Conservation (phyloP, 1,284 basidiomycete genomes). For the Amylostereum areolatum region DNA sequence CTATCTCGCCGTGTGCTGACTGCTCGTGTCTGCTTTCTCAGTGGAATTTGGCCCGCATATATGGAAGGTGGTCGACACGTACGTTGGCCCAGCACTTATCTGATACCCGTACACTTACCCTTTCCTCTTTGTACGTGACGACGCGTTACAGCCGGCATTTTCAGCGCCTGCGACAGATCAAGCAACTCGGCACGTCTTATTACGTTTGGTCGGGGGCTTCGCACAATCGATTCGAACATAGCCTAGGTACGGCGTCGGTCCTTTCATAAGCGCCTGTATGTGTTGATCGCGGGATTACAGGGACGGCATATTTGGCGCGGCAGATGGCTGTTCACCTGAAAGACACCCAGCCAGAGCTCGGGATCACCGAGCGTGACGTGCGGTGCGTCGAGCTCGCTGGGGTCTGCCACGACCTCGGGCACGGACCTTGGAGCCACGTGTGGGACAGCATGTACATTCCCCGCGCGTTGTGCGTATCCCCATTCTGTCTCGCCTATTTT, state of each 20-base stretch:
- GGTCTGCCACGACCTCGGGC: slow-evolving; percentile 67
- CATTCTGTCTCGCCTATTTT: not conserved
- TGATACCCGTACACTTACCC: not conserved
- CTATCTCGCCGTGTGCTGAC: no score
- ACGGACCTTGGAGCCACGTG: slow-evolving; percentile 72
- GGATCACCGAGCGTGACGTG: slow-evolving; percentile 61
- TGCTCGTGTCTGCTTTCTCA: not conserved
- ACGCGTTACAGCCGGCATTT: slow-evolving; percentile 52
- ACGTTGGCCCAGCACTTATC: slow-evolving; percentile 7
- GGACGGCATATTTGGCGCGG: slow-evolving; percentile 52
- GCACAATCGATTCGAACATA: slow-evolving; percentile 78
- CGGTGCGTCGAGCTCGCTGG: slow-evolving; percentile 66
- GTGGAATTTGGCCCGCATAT: slow-evolving; percentile 15
- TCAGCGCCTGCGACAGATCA: slow-evolving; percentile 66
- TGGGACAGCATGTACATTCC: slow-evolving; percentile 68
- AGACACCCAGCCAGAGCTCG: slow-evolving; percentile 52
- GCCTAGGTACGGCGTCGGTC: slow-evolving; percentile 44
- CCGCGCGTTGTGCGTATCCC: slow-evolving; percentile 38
- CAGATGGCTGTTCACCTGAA: slow-evolving; percentile 52
- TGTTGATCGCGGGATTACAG: not conserved
- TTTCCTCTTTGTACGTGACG: not conserved
- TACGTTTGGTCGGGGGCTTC: slow-evolving; percentile 72
- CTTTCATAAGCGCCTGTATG: slow-evolving; percentile 36
- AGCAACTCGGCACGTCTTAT: slow-evolving; percentile 71
- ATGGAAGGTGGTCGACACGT: slow-evolving; percentile 39